phyloP scores from a whole-genome alignment of 2,329 filamentous ascomycete genomes.

The Exophiala sp. region DNA sequence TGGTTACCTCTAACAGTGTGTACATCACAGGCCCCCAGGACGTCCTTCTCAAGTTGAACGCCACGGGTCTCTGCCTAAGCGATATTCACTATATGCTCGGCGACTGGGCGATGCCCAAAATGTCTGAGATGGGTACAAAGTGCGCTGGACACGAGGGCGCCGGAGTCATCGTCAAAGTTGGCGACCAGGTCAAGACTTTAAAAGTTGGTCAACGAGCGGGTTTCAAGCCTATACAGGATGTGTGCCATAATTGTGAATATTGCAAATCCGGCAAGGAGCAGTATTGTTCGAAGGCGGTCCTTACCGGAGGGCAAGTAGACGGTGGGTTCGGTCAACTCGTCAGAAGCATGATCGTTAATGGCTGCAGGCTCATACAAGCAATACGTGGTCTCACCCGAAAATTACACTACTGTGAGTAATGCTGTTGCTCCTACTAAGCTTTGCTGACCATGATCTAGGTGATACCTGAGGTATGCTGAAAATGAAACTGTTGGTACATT shows the following conservation, averaged over 20 bases:
- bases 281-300: conserved; percentile 48
- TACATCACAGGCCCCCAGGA: conserved; percentile 48
- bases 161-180: conserved; percentile 56
- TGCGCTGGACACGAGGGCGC: conserved; percentile 57
- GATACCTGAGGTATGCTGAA: conserved; percentile 20
- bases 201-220: conserved; percentile 54
- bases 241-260: conserved; percentile 49
- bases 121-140: conserved; percentile 43
- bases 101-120: conserved; percentile 50
- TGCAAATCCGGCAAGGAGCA: conserved; percentile 54
- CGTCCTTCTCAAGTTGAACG: conserved; percentile 55
- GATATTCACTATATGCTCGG: conserved; percentile 58
- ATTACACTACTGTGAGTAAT: conserved; percentile 43
- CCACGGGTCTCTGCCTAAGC: conserved; percentile 56
- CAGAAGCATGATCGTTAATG: not conserved
- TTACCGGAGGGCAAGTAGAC: conserved; percentile 42
- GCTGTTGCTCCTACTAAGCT: too few relatives aligned
- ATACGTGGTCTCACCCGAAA: conserved; percentile 55
- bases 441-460: conserved; percentile 2
- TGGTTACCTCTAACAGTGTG: not conserved
- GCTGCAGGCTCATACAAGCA: conserved; percentile 55
- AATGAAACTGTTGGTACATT: not conserved
- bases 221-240: conserved; percentile 51
- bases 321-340: conserved; percentile 18
- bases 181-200: conserved; percentile 51